Percentiles rank a stretch among this genome's conserved stretches.
These are phyloP conservation scores for Hyphodiscus sp. DNA, from an alignment of 2,329 filamentous ascomycete genomes.

Conservation along the genomic window DNA sequence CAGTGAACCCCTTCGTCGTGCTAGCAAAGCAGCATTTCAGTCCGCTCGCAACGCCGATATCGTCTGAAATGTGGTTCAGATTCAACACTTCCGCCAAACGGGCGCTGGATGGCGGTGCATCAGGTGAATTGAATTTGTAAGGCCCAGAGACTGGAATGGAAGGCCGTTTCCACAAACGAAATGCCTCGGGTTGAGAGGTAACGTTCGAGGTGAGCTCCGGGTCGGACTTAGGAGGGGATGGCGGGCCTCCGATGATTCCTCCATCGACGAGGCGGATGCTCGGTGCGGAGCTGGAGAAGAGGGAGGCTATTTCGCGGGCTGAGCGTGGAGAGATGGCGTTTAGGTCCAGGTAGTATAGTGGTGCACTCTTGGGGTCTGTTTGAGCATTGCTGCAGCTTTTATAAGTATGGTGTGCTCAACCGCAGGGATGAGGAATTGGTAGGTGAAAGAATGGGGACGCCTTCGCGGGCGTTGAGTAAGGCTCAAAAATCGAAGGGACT, in stretches of 20 bases:
- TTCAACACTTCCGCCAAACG: slow-evolving; percentile 40
- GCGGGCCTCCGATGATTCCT: slow-evolving; percentile 50
- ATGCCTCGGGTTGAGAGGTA: background rate
- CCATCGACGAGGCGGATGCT: slow-evolving; percentile 49
- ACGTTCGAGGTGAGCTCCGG: slow-evolving; percentile 45
- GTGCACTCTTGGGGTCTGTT: slow-evolving; percentile 20
- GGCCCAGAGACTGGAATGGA: slow-evolving; percentile 45
- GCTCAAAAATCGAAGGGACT: slow-evolving; percentile 3
- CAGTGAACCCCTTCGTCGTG: slow-evolving; percentile 58
- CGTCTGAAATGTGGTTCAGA: slow-evolving; percentile 40
- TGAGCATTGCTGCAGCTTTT: background rate
- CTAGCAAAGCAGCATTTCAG: slow-evolving; percentile 62
- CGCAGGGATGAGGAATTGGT: background rate
- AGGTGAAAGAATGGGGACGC: background rate
- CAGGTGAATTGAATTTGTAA: slow-evolving; percentile 29
- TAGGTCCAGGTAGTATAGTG: slow-evolving; percentile 57
- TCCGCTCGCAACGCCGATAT: slow-evolving; percentile 50
- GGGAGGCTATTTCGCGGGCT: slow-evolving; percentile 36
- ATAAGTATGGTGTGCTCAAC: background rate
- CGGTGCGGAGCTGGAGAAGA: slow-evolving; percentile 36
- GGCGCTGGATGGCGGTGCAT: slow-evolving; percentile 35
- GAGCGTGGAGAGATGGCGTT: slow-evolving; percentile 59
- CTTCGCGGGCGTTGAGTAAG: too few relatives aligned
- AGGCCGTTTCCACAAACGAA: slow-evolving; percentile 15
- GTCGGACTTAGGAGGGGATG: slow-evolving; percentile 35